Evolutionary conservation across 495 filamentous ascomycete genomes (phyloP), one percentile per base, ranked within the genome.

Genomic region (Tuber calosporum): DNA sequence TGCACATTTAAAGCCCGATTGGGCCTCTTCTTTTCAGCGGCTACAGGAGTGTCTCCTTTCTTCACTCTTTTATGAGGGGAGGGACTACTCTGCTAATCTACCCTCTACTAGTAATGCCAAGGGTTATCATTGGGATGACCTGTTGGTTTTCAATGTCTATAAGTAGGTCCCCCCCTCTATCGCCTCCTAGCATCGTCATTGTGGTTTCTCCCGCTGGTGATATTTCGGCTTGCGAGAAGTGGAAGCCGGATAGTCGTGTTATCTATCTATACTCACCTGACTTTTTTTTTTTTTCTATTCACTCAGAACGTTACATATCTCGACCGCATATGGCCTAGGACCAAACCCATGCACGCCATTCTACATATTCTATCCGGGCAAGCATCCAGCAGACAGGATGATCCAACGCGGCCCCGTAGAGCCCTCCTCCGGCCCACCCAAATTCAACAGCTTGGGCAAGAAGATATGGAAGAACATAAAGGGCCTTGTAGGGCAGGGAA

Each of bases 61-160:
- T 19, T 76, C 74, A 7, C 34, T 66, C 22, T 75, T 75, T 40
- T 20, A 20, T 0, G 40, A 67, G 4, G 75, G 68, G 8, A 69
- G 36, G 20, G 67, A 75, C 39, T 68, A 75, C 22, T 69, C 73
- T 6, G 53, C 6, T 34, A 34, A 30, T 17, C 11, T 15, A 19
- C 11, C 26, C 13, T 30, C 53, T 7, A 13, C 30, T 13, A 62
- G 17, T 1, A 66, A 48, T 43, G 26, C 26, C 4, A 26, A 39
- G 1, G n/a, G 48, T 30, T 40, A 45, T 13, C 73, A 72, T 1
- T 19, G n/a, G 4, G 78, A 79, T 40, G 67, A 79, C 20, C 39
- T 79, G 13, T 43, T 79, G 37, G 36, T 79, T 40, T 66, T 79
- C 8, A 79, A 79, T 42, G 42, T 79, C 53, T 79, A 79, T 37